Evolutionary conservation across 2,329 filamentous ascomycete genomes (phyloP).

Genomic region (Diaporthe caulivora): DNA sequence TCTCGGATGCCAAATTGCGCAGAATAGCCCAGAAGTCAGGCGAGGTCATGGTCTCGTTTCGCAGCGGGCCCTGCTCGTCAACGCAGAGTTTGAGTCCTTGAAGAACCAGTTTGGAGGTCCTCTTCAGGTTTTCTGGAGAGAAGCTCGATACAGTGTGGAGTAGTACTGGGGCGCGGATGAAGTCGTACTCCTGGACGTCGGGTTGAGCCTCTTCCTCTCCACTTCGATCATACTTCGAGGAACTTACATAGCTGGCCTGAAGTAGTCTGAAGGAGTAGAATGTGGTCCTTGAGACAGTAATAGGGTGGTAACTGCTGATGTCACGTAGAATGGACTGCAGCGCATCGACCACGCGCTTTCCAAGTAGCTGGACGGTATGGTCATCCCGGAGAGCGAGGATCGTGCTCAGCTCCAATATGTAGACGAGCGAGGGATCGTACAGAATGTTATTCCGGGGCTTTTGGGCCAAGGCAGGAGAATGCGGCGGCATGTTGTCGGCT

Average conservation of each 20-base stretch:
- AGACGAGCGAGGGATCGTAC: slow-evolving; percentile 90
- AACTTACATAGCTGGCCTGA: slow-evolving; percentile 84
- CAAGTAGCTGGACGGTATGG: slow-evolving; percentile 78
- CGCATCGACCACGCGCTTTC: slow-evolving; percentile 82
- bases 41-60: slow-evolving; percentile 94
- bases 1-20: slow-evolving; percentile 76
- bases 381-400: slow-evolving; percentile 82
- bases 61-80: slow-evolving; percentile 79
- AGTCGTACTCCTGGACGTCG: slow-evolving; percentile 79
- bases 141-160: slow-evolving; percentile 93
- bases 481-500: slow-evolving; percentile 78
- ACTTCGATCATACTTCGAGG: slow-evolving; percentile 37
- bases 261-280: slow-evolving; percentile 89
- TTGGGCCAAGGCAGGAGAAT: slow-evolving; percentile 68
- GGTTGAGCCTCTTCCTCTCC: slow-evolving; percentile 42
- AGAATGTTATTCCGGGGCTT: slow-evolving; percentile 68
- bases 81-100: slow-evolving; percentile 86
- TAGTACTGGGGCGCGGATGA: slow-evolving; percentile 90
- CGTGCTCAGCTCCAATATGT: slow-evolving; percentile 91
- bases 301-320: slow-evolving; percentile 80
- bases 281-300: slow-evolving; percentile 85
- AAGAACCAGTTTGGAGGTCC: slow-evolving; percentile 80
- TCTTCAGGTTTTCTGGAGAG: slow-evolving; percentile 80
- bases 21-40: slow-evolving; percentile 98
- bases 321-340: slow-evolving; percentile 87